Conservation (phyloP, 176 grass and related monocot species). For the Metroxylon sagu region DNA sequence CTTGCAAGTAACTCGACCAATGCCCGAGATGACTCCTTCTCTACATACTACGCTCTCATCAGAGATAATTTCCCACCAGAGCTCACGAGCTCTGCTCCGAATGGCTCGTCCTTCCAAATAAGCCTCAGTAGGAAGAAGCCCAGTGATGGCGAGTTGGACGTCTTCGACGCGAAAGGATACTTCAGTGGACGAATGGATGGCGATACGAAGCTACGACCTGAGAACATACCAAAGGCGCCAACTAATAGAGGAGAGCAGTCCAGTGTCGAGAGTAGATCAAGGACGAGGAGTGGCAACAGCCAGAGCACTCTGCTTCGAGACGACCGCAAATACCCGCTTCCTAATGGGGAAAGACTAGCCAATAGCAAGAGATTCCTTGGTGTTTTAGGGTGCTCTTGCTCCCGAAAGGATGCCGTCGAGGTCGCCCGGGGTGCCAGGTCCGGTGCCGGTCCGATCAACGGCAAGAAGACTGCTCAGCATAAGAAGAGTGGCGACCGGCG, state of each 20-base stretch:
- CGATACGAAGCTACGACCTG: not conserved
- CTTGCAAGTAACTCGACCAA: not conserved
- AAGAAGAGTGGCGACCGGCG: not conserved
- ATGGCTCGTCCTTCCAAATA: conserved; percentile 2
- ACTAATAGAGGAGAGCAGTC: not conserved
- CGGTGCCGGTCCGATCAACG: not conserved
- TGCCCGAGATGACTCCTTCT: conserved; percentile 6
- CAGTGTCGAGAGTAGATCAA: not conserved
- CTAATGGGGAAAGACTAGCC: not conserved
- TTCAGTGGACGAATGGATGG: conserved; percentile 7
- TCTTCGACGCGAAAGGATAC: conserved; percentile 11
- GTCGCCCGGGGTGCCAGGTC: conserved; percentile 3
- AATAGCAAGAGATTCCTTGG: not conserved
- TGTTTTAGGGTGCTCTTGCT: conserved; percentile 6
- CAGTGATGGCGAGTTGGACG: conserved; percentile 7
- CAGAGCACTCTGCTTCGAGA: conserved; percentile 3
- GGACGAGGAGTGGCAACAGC: conserved; percentile 8
- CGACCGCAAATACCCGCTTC: not conserved
- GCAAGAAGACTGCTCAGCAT: not conserved
- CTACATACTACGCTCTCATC: not conserved
- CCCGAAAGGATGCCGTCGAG: conserved; percentile 3
- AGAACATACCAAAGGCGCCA: not conserved
- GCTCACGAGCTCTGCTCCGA: not conserved
- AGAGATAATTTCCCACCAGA: conserved; percentile 1
- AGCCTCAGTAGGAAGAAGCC: not conserved